phyloP scores from a whole-genome alignment of 805 yeast species.

The Wickerhamomyces xylosicus region DNA sequence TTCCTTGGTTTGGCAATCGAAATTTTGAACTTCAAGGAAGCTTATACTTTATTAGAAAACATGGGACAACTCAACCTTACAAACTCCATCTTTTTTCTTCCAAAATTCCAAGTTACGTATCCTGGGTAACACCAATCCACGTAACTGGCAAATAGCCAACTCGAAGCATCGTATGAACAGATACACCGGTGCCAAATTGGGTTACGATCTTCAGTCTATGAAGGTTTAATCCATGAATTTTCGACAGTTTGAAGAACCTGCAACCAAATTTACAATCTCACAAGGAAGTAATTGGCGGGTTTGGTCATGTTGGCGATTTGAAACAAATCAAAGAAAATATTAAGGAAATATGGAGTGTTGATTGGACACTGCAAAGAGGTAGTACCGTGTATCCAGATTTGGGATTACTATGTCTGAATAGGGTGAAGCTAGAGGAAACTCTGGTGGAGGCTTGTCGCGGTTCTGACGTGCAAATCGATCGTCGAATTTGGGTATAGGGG shows the following conservation, averaged over 20 bases:
- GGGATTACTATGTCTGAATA: too few relatives aligned
- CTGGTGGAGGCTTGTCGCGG: too few relatives aligned
- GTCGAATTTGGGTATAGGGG: too few relatives aligned
- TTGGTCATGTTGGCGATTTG: conserved; percentile 10
- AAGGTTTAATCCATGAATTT: conserved; percentile 4
- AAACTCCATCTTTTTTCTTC: conserved; percentile 6
- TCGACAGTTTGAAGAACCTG: conserved; percentile 3
- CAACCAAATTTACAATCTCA: conserved; percentile 12
- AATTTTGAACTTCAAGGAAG: conserved; percentile 3
- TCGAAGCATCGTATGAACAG: background rate
- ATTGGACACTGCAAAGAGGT: conserved; percentile 1
- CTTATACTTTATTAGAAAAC: conserved; percentile 4
- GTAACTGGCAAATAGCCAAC: conserved; percentile 6
- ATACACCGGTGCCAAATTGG: background rate
- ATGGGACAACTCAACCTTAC: conserved; percentile 2
- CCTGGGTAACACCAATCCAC: conserved; percentile 11
- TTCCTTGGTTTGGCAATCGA: conserved; percentile 3
- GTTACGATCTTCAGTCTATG: conserved; percentile 2
- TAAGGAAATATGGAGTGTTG: conserved; percentile 14
- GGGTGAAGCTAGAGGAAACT: too few relatives aligned
- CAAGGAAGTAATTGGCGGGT: conserved; percentile 14
- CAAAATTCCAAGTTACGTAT: conserved; percentile 11
- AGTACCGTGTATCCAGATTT: conserved; percentile 14
- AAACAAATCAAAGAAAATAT: conserved; percentile 13
- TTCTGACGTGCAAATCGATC: too few relatives aligned